Evolutionary conservation across 2,329 filamentous ascomycete species (phyloP).

Genomic region (Periglandula ipomoeae): DNA sequence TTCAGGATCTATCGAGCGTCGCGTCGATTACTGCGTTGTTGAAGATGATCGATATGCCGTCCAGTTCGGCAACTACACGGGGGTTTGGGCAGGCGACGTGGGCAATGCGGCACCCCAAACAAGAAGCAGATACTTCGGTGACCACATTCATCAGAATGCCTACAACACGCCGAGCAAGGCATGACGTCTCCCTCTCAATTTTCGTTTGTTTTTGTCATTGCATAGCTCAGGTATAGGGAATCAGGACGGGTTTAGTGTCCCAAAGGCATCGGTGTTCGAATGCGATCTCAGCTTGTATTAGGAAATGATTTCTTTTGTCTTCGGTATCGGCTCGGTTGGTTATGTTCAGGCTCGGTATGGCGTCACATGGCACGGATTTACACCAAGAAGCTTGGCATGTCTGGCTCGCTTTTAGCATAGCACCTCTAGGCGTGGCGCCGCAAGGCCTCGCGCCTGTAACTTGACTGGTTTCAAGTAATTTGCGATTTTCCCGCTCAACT

Average conservation of each 20-base stretch:
- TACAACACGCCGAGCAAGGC: constrained; percentile 4
- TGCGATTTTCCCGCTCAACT: background rate
- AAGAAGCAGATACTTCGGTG: constrained; percentile 12
- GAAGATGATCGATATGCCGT: constrained; percentile 6
- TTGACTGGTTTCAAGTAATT: background rate
- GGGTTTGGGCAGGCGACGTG: constrained; percentile 12
- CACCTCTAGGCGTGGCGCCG: background rate
- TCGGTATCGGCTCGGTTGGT: background rate
- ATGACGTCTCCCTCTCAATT: background rate
- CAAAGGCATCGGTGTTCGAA: background rate
- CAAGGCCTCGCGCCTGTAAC: background rate
- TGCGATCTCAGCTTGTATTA: background rate
- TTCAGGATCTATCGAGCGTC: constrained; percentile 7
- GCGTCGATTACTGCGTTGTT: constrained; percentile 10
- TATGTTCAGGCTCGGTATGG: background rate
- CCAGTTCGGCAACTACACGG: constrained; percentile 14
- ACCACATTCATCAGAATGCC: constrained; percentile 12
- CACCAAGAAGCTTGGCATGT: background rate
- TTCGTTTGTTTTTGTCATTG: background rate
- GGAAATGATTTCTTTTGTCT: background rate
- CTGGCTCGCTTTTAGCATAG: background rate
- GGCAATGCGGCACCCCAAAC: constrained; percentile 8
- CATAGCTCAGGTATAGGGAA: background rate
- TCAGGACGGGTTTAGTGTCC: background rate
- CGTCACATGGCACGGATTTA: background rate